These are phyloP conservation scores for Tephrocybe sp. DNA, from an alignment of 768 basidiomycete genomes.

Conservation along the genomic window DNA sequence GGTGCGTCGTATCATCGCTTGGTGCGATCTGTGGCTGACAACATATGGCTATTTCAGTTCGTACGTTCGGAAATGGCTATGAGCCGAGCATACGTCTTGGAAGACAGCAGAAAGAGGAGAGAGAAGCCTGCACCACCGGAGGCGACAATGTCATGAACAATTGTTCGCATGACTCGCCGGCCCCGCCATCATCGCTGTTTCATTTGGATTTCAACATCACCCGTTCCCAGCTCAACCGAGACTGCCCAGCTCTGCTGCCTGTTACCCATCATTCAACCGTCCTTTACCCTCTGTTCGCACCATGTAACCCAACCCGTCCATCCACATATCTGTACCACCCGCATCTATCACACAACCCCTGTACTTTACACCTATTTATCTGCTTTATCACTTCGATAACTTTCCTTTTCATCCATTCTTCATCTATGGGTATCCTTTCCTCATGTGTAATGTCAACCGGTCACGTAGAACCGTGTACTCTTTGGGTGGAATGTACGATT, in stretches of 20 bases:
- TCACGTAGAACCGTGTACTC: not conserved
- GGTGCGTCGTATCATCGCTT: not conserved
- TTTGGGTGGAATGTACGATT: not conserved
- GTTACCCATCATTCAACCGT: not conserved
- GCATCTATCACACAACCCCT: not conserved
- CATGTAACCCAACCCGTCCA: not conserved
- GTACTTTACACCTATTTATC: not conserved
- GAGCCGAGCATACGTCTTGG: no score
- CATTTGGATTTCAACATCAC: not conserved
- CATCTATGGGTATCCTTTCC: not conserved
- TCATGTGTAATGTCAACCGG: not conserved
- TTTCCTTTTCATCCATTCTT: not conserved
- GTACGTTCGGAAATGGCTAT: slow-evolving; percentile 7
- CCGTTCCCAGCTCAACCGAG: not conserved
- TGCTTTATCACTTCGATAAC: not conserved
- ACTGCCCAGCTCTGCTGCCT: no score
- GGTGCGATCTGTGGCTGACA: not conserved
- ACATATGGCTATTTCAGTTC: not conserved
- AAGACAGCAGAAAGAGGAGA: not conserved
- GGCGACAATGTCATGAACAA: not conserved
- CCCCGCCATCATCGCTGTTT: not conserved
- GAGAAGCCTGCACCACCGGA: not conserved
- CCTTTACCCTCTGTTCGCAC: not conserved
- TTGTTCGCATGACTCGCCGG: not conserved
- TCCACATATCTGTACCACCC: not conserved